Evolutionary conservation across 768 basidiomycete species (phyloP).

Genomic region (Leccinum subgranulosum): DNA sequence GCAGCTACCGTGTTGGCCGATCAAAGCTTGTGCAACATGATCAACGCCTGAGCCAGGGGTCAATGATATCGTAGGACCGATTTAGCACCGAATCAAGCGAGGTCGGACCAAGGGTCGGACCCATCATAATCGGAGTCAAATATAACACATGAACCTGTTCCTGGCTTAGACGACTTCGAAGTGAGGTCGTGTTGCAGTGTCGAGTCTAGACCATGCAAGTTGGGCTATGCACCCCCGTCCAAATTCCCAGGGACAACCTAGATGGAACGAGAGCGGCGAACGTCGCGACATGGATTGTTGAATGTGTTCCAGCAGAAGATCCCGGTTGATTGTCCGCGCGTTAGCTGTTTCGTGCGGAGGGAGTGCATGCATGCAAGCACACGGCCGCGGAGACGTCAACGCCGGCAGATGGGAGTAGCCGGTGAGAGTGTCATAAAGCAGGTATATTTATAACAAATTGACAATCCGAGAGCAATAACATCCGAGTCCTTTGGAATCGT

Average conservation of each 20-base stretch:
- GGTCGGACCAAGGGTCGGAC: not conserved
- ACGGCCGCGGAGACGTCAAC: not conserved
- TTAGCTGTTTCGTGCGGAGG: not conserved
- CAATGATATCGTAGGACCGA: not conserved
- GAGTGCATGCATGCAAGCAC: not conserved
- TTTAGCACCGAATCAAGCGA: not conserved
- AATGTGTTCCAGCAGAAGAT: not conserved
- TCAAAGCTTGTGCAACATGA: not conserved
- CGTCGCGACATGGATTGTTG: slow-evolving; percentile 2
- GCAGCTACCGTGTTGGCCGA: not conserved
- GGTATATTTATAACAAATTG: not conserved
- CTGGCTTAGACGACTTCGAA: not conserved
- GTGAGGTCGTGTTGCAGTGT: not conserved
- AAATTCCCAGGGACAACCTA: not conserved
- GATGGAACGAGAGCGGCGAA: not conserved
- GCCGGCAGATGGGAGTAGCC: not conserved
- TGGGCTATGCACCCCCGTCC: not conserved
- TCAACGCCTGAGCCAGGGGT: not conserved
- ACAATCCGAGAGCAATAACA: not conserved
- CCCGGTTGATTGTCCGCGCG: not conserved
- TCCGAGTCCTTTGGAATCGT: not conserved
- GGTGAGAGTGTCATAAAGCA: not conserved
- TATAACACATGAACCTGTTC: not conserved
- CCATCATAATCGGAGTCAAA: not conserved
- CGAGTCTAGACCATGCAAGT: not conserved